phyloP scores from a whole-genome alignment of 352 stramenopile species.

The Phytophthora rubi region DNA sequence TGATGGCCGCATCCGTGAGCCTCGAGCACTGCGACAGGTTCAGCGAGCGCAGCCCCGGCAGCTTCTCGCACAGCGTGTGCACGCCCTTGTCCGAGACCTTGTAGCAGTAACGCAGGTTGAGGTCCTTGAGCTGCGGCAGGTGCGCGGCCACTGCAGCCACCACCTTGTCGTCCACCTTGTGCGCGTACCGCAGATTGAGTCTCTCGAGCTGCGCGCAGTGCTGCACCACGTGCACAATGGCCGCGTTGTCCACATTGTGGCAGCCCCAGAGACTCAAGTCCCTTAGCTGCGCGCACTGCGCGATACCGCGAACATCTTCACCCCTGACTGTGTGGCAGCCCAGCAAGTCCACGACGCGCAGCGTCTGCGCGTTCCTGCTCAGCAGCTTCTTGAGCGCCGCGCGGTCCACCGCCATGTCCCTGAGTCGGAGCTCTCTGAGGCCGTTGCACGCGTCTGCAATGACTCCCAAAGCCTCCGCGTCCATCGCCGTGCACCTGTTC shows the following conservation, averaged over 20 bases:
- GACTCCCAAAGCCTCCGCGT: slow-evolving; percentile 46
- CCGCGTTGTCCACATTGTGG: slow-evolving; percentile 78
- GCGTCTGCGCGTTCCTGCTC: slow-evolving; percentile 45
- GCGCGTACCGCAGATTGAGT: slow-evolving; percentile 83
- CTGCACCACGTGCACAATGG: slow-evolving; percentile 63
- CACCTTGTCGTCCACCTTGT: slow-evolving; percentile 86
- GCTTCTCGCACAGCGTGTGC: slow-evolving; percentile 50
- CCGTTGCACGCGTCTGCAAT: slow-evolving; percentile 52
- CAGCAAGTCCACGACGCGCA: slow-evolving; percentile 74
- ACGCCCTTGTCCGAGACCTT: slow-evolving; percentile 82
- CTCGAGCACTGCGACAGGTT: slow-evolving; percentile 86
- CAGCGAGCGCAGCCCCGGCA: slow-evolving; percentile 59
- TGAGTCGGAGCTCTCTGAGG: slow-evolving; percentile 68
- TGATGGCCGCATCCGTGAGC: slow-evolving; percentile 76
- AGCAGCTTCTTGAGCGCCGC: slow-evolving; percentile 58
- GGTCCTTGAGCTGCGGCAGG: slow-evolving; percentile 57
- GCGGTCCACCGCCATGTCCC: slow-evolving; percentile 75
- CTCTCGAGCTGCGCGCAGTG: slow-evolving; percentile 51
- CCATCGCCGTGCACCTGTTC: slow-evolving; percentile 57
- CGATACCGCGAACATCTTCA: slow-evolving; percentile 55
- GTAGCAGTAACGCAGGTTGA: slow-evolving; percentile 90
- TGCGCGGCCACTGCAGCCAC: slow-evolving; percentile 58
- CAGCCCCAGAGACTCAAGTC: slow-evolving; percentile 80
- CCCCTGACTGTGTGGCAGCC: slow-evolving; percentile 78
- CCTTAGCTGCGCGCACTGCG: slow-evolving; percentile 48